Percentiles rank a stretch among this genome's conserved stretches.
These are phyloP conservation scores for Suillus discolor DNA, from an alignment of 768 basidiomycete genomes.

Conservation along the genomic window DNA sequence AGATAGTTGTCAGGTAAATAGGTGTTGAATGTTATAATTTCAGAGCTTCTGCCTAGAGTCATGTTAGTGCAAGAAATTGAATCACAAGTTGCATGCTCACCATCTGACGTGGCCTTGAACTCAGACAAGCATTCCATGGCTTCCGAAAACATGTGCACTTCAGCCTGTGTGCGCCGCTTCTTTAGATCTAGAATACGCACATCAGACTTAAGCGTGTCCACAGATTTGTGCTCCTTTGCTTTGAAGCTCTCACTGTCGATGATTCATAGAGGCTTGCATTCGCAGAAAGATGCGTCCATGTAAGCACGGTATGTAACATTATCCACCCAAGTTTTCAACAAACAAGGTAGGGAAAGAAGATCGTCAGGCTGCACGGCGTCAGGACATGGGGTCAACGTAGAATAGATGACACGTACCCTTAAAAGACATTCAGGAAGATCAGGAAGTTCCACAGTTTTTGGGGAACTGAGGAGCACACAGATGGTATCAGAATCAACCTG, in stretches of 20 bases:
- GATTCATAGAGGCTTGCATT: neutral
- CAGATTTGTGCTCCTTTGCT: neutral
- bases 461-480: neutral
- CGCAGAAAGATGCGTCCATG: neutral
- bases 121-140: neutral
- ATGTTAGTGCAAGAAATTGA: neutral
- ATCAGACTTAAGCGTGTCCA: neutral
- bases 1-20: no score
- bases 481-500: neutral
- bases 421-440: no score
- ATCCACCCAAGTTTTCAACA: neutral
- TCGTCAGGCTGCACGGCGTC: neutral
- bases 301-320: neutral
- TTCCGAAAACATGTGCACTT: neutral
- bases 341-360: neutral
- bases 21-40: no score
- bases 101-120: no score
- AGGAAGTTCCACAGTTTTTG: neutral
- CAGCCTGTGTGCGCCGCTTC: neutral
- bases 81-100: neutral
- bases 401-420: neutral
- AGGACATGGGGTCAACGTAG: neutral
- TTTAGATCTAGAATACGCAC: neutral
- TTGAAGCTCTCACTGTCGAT: neutral
- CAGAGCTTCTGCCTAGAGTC: no score